Base-by-base conservation (phyloP, 2,329 filamentous ascomycete species). In the Ophiostoma piceae region DNA sequence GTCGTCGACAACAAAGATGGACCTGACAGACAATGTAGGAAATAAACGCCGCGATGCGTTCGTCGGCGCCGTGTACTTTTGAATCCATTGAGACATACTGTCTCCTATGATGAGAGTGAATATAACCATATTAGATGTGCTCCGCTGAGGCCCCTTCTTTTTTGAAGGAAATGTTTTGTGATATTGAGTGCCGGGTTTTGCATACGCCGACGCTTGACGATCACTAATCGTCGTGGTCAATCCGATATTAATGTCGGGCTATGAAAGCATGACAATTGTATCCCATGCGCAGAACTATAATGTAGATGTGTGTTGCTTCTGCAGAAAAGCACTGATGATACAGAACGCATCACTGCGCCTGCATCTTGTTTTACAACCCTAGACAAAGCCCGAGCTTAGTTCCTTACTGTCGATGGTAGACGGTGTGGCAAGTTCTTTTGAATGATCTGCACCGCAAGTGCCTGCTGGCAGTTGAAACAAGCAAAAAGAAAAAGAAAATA, bases 341-440 rank as follows among this genome's bases (percentile, higher is more conserved):
- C 51, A 57, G 1, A 57, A 22, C 7, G 22, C 51, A 26, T 57
- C n/a, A 9, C 22, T 19, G 43, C 51, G n/a, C 3, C 9, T 26
- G 6, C 22, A 22, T 57, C 7, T 11, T 57, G 51, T 57, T 22
- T 57, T 12, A 26, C n/a, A 11, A 26, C n/a, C 3, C 2, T 4
- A 26, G 51, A 26, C n/a, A 11, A 57, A 14, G 16, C 43, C 51
- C n/a, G n/a, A 57, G 9, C 1, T 12, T 22, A 4, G 7, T 57
- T 26, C n/a, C 22, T 57, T 57, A 26, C 12, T 62, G 43, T 47
- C 19, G 43, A 47, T 19, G 16, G 47, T 32, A 16, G 26, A 32
- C 67, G 64, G 43, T 39, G 60, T 47, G 37, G 39, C 16, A 54
- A 64, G 32, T 62, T 41, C 29, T 43, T 41, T 66, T 43, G 1